Percentiles rank a stretch among this genome's conserved stretches.
phyloP scores from a whole-genome alignment of 1,139 yeast species.

The Pneumocystis sp. region DNA sequence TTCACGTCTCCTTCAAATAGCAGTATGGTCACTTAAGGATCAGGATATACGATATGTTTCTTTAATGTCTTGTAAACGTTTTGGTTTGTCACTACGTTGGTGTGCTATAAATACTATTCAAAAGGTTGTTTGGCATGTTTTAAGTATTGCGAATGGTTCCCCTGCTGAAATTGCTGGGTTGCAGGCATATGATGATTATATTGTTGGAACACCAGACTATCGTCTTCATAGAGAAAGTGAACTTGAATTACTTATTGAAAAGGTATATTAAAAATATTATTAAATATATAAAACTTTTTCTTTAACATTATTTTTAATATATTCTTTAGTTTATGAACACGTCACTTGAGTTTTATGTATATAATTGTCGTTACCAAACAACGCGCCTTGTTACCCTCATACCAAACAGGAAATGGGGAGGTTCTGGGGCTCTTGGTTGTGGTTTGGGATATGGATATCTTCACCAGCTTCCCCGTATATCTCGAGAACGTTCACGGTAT shows the following conservation, averaged over 20 bases:
- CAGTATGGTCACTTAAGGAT: background rate
- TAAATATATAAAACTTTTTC: background rate
- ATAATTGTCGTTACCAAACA: constrained; percentile 73
- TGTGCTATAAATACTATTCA: constrained; percentile 26
- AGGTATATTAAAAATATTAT: background rate
- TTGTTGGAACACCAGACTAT: constrained; percentile 79
- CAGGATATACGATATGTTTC: background rate
- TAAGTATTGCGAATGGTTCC: constrained; percentile 57
- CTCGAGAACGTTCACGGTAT: background rate
- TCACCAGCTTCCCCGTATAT: background rate
- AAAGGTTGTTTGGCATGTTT: constrained; percentile 60
- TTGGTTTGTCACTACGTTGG: background rate
- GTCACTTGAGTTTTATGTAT: constrained; percentile 44
- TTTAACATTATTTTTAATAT: constrained; percentile 4
- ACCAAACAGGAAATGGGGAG: constrained; percentile 47
- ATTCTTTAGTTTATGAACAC: constrained; percentile 18
- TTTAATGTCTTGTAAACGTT: background rate
- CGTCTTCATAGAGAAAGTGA: constrained; percentile 56
- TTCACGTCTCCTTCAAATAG: background rate
- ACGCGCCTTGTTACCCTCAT: constrained; percentile 74
- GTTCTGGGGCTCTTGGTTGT: constrained; percentile 74
- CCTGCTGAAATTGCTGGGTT: constrained; percentile 81
- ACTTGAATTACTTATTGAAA: constrained; percentile 8
- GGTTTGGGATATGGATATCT: constrained; percentile 80
- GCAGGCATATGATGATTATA: constrained; percentile 73